Evolutionary conservation across 1,139 yeast species (phyloP), one percentile per base, ranked within the genome.

Genomic region (Komagataea norvegica): DNA sequence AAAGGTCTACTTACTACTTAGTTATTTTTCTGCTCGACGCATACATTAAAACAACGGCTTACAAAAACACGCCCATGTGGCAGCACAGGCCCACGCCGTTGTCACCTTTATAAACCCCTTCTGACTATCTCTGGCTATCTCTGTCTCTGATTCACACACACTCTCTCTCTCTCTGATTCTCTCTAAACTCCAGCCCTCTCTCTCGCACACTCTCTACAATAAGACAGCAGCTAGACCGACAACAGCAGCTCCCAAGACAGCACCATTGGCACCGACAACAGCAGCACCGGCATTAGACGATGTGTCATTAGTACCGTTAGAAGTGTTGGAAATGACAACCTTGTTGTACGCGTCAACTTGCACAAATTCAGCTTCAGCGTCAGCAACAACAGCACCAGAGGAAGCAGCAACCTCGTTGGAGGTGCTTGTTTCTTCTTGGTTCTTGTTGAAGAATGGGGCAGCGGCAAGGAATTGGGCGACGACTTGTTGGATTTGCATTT

Each of bases 401-500:
- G n/a, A n/a, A n/a, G n/a, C n/a, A 15, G 22, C 29, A 2, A 14
- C 29, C 27, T 27, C 35, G 18, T 26, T 18, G 14, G 29, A 25
- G 16, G 34, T 29, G 28, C 37, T 28, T 24, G 42, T 27, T 37
- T 42, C 45, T 32, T 29, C 29, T 33, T 29, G 24, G 17, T 43
- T 16, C 17, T 34, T 31, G 34, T 40, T 44, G 36, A 48, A 40
- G 22, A 51, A 31, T 26, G 46, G 36, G 29, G 55, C 32, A 21
- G 55, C 46, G 27, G 55, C 52, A 34, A 52, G 34, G 41, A 47
- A 45, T 3, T 54, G 45, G 27, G 55, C 52, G 39, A 52, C 42
- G 40, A 51, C 54, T 51, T 52, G 55, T 44, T 52, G 55, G 37
- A 52, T 42, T 51, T 52, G 56, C 56, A 52, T 52, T 22, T 25